Evolutionary conservation across 768 basidiomycete genomes (phyloP).

Genomic region (Hericium rajendrae): DNA sequence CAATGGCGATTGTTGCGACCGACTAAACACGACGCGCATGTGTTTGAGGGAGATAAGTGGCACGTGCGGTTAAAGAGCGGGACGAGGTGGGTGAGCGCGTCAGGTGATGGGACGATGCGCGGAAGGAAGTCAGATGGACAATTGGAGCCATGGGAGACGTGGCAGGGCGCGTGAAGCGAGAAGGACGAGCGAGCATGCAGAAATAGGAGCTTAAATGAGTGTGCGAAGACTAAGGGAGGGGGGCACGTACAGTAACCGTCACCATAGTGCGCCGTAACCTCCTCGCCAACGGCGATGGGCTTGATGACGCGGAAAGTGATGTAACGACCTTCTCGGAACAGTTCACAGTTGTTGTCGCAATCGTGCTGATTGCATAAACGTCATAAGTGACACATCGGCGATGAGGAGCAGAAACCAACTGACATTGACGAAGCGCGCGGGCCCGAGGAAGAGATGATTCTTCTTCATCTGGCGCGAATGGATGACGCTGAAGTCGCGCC

Average conservation of each 20-base stretch:
- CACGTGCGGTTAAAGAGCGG: neutral
- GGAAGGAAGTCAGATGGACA: neutral
- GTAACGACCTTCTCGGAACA: constrained; percentile 82
- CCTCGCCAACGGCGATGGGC: constrained; percentile 71
- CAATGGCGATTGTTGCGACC: constrained; percentile 66
- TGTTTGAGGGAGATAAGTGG: constrained; percentile 9
- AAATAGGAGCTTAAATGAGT: constrained; percentile 1
- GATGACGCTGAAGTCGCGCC: constrained; percentile 85
- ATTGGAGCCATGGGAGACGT: constrained; percentile 1
- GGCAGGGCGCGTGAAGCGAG: constrained; percentile 1
- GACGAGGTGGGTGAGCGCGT: neutral
- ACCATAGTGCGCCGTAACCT: constrained; percentile 85
- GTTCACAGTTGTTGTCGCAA: constrained; percentile 81
- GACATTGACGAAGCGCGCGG: constrained; percentile 89
- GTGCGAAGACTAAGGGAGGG: neutral
- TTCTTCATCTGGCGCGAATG: constrained; percentile 89
- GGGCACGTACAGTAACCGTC: constrained; percentile 75
- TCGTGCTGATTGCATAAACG: constrained; percentile 51
- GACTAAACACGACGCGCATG: constrained; percentile 34
- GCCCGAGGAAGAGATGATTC: constrained; percentile 84
- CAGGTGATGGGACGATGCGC: neutral
- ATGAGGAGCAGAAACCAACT: constrained; percentile 21
- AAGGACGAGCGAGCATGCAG: neutral
- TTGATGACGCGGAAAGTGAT: constrained; percentile 82
- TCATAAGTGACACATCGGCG: constrained; percentile 2